Percentiles rank a stretch among this genome's conserved stretches.
These are phyloP conservation scores for Colletotrichum limetticola DNA, from an alignment of 2,329 filamentous ascomycete genomes.

Conservation along the genomic window DNA sequence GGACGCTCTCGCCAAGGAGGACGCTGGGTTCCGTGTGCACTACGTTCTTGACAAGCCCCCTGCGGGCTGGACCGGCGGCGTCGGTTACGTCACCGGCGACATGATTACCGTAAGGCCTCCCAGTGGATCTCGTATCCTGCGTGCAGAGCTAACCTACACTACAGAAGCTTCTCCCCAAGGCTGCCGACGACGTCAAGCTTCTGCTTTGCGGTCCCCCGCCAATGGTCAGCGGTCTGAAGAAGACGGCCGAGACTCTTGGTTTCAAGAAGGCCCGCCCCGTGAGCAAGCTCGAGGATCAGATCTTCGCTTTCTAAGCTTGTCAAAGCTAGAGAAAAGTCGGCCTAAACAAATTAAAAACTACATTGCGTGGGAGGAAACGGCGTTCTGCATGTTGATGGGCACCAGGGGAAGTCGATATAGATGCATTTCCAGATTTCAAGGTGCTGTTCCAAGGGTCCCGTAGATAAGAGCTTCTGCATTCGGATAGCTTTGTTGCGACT, in stretches of 20 bases:
- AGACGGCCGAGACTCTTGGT: constrained; percentile 87
- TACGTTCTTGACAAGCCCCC: constrained; percentile 98
- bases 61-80: constrained; percentile 88
- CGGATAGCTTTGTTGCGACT: neutral
- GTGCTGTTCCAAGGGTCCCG: neutral
- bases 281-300: constrained; percentile 97
- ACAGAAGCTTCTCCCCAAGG: constrained; percentile 82
- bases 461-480: constrained; percentile 2
- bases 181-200: constrained; percentile 90
- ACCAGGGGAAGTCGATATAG: neutral
- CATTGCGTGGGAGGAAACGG: too few species aligned
- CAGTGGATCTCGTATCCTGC: constrained; percentile 9
- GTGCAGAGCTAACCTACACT: constrained; percentile 43
- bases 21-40: constrained; percentile 86
- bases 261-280: constrained; percentile 93
- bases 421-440: neutral
- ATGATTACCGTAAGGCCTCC: constrained; percentile 82
- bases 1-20: constrained; percentile 80
- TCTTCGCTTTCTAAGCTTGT: constrained; percentile 82
- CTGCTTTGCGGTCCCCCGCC: constrained; percentile 95
- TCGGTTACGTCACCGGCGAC: constrained; percentile 93
- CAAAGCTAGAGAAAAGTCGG: neutral
- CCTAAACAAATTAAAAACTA: neutral
- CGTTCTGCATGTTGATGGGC: neutral
- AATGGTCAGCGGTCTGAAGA: constrained; percentile 98